Percentiles rank a stretch among this genome's conserved stretches.
phyloP scores from a whole-genome alignment of 73 alveolate species.

The Paramecium tetraurelia region DNA sequence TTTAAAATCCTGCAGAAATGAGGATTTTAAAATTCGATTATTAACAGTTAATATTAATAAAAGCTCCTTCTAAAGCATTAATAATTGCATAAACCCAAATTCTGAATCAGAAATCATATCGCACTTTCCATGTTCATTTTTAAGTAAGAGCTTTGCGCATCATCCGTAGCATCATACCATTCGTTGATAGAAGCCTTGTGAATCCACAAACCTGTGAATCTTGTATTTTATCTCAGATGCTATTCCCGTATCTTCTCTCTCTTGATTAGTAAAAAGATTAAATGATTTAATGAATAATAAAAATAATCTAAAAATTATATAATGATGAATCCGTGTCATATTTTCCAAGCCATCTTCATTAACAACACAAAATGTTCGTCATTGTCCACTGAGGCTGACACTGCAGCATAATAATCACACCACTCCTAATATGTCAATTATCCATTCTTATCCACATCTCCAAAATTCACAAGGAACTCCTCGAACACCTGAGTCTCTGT shows the following conservation, averaged over 20 bases:
- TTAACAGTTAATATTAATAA: not conserved
- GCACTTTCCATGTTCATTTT: not conserved
- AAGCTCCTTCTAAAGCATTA: not conserved
- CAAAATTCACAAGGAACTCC: conserved; percentile 86
- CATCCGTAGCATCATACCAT: not conserved
- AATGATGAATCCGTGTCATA: not conserved
- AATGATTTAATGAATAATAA: not conserved
- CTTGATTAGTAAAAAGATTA: not conserved
- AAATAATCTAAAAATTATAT: not conserved
- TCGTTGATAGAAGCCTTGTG: not conserved
- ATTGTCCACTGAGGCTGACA: conserved; percentile 87
- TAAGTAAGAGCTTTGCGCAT: not conserved
- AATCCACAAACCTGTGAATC: not conserved
- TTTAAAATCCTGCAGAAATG: not conserved
- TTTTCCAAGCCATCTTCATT: conserved; percentile 96
- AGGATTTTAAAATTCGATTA: not conserved
- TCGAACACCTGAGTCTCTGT: conserved; percentile 90
- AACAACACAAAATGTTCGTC: conserved; percentile 96
- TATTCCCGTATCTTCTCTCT: not conserved
- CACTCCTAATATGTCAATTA: conserved; percentile 84
- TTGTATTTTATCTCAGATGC: not conserved
- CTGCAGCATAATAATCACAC: conserved; percentile 97
- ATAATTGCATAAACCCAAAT: not conserved
- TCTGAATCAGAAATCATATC: not conserved
- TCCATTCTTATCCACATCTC: conserved; percentile 92